phyloP scores from a whole-genome alignment of 805 yeast genomes.

The Kodamaea neixiangensis region DNA sequence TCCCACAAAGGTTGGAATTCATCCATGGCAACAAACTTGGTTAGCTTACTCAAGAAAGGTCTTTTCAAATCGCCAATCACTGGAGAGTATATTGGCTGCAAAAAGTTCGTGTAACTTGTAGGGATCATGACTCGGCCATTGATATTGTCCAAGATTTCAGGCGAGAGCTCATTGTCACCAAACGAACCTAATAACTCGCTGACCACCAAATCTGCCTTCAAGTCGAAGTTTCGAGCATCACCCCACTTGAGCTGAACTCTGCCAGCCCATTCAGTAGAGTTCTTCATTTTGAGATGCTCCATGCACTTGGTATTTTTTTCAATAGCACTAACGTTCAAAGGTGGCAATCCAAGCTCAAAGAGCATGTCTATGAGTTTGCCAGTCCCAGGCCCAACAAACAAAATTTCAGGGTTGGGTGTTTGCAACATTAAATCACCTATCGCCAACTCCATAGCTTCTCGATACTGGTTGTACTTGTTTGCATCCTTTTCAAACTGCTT shows the following conservation, averaged over 20 bases:
- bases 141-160: slow-evolving; percentile 61
- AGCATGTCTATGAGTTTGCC: slow-evolving; percentile 71
- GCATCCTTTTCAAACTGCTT: slow-evolving; percentile 69
- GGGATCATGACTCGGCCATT: slow-evolving; percentile 42
- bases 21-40: slow-evolving; percentile 22
- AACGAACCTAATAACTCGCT: slow-evolving; percentile 88
- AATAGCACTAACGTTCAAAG: slow-evolving; percentile 45
- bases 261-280: slow-evolving; percentile 53
- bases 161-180: slow-evolving; percentile 89
- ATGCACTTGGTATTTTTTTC: slow-evolving; percentile 73
- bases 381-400: slow-evolving; percentile 84
- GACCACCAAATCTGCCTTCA: slow-evolving; percentile 55
- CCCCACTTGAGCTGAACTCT: slow-evolving; percentile 51
- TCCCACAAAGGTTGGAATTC: slow-evolving; percentile 59
- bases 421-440: slow-evolving; percentile 26
- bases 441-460: slow-evolving; percentile 61
- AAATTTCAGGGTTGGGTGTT: slow-evolving; percentile 27
- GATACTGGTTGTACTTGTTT: slow-evolving; percentile 69
- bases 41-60: slow-evolving; percentile 27
- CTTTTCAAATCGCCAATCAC: slow-evolving; percentile 21
- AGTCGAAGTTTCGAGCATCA: slow-evolving; percentile 53
- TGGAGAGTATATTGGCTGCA: slow-evolving; percentile 71
- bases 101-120: slow-evolving; percentile 53
- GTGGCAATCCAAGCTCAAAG: slow-evolving; percentile 17
- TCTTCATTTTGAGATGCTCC: slow-evolving; percentile 49